Percentiles rank a stretch among this genome's conserved stretches.
phyloP scores from a whole-genome alignment of 1,139 yeast species.

The Geotrichum citri-aurantii region DNA sequence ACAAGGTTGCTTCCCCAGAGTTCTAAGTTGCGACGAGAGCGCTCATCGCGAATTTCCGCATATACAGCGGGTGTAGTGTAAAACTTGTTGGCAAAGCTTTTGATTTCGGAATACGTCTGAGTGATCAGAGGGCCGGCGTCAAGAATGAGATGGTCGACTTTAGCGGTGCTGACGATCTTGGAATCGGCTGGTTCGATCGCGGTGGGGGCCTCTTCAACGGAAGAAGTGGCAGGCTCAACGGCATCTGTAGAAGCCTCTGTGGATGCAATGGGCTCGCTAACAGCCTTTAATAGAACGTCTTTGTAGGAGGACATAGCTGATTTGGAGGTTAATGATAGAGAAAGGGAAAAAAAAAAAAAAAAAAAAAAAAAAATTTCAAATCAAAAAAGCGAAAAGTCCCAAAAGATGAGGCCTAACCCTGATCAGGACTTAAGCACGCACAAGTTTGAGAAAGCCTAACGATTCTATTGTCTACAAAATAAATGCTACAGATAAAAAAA shows the following conservation, averaged over 20 bases:
- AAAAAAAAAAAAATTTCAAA: constrained; percentile 2
- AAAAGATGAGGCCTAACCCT: neutral
- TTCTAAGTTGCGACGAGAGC: constrained; percentile 69
- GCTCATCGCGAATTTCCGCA: constrained; percentile 80
- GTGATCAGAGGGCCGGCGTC: constrained; percentile 96
- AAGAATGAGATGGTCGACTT: constrained; percentile 50
- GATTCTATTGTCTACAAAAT: neutral
- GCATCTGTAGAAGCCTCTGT: neutral
- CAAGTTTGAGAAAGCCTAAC: neutral
- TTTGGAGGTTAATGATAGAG: neutral
- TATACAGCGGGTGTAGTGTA: constrained; percentile 91
- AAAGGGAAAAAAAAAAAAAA: neutral
- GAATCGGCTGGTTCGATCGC: neutral
- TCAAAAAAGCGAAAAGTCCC: neutral
- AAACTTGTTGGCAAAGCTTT: constrained; percentile 60
- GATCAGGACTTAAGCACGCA: neutral
- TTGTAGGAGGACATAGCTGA: constrained; percentile 2
- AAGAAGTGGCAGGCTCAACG: neutral
- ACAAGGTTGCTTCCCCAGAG: constrained; percentile 58
- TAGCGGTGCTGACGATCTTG: neutral
- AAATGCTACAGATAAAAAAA: neutral
- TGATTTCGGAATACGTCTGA: constrained; percentile 70
- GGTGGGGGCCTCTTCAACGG: neutral
- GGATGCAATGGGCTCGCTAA: neutral
- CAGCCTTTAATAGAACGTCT: constrained; percentile 4